Evolutionary conservation across 108 stramenopile species (phyloP).

Genomic region (Cyclotella cryptica): DNA sequence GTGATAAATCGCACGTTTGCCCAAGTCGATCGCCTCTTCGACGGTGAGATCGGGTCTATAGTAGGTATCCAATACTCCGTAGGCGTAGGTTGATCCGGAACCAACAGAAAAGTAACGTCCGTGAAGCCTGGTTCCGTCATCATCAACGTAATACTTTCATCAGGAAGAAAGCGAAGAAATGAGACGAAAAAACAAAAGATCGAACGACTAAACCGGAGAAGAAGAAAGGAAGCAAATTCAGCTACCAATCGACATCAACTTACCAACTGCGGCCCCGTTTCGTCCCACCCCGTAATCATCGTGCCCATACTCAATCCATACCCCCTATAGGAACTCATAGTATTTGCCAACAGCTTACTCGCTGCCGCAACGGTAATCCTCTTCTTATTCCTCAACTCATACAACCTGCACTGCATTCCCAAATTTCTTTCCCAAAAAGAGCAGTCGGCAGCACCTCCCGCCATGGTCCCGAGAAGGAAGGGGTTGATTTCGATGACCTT

Average conservation of each 20-base stretch:
- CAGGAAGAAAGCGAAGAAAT: neutral
- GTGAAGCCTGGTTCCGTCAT: conserved; percentile 98
- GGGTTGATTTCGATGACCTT: conserved; percentile 99
- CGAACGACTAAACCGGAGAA: no score
- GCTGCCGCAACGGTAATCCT: conserved; percentile 98
- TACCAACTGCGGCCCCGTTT: conserved; percentile 95
- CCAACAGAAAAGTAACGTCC: conserved; percentile 98
- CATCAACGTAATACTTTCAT: conserved; percentile 95
- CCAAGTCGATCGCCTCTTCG: conserved; percentile 99
- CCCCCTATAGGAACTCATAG: conserved; percentile 96
- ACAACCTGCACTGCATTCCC: conserved; percentile 97
- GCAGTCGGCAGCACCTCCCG: conserved; percentile 99
- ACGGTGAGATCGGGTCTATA: conserved; percentile 95
- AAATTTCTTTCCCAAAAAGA: conserved; percentile 99
- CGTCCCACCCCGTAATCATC: conserved; percentile 99
- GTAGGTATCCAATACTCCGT: conserved; percentile 97
- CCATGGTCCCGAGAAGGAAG: conserved; percentile 99
- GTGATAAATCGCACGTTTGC: conserved; percentile 99
- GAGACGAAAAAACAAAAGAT: neutral
- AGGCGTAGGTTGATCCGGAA: conserved; percentile 98
- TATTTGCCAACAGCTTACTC: conserved; percentile 97
- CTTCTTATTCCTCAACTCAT: conserved; percentile 96
- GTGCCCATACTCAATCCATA: conserved; percentile 99
- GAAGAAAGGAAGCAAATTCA: no score
- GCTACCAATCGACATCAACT: neutral